These are phyloP conservation scores for Scheffersomyces parashehatae DNA, from an alignment of 1,139 yeast species.

Conservation along the genomic window DNA sequence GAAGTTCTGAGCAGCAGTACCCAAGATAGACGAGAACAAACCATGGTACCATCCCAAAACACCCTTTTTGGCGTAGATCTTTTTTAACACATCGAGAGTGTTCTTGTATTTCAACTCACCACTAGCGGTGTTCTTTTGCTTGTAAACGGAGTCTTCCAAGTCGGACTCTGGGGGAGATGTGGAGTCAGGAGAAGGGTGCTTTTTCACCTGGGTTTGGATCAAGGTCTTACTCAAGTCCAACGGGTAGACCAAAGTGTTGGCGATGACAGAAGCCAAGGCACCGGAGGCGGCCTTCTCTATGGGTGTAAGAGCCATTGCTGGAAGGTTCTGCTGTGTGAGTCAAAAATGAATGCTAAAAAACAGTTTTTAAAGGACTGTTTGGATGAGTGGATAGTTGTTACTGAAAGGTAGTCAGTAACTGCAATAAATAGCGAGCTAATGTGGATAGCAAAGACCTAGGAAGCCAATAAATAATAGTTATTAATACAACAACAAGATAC, in stretches of 20 bases:
- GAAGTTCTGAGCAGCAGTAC: conserved; percentile 78
- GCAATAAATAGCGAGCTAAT: too few relatives aligned
- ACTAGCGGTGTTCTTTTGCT: conserved; percentile 15
- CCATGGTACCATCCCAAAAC: conserved; percentile 78
- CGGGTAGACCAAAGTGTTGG: conserved; percentile 79
- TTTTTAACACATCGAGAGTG: conserved; percentile 61
- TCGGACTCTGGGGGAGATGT: conserved; percentile 6
- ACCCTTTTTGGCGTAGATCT: conserved; percentile 62
- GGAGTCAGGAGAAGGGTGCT: conserved; percentile 10
- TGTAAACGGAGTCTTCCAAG: conserved; percentile 17
- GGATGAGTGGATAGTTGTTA: too few relatives aligned
- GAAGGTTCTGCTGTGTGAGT: too few relatives aligned
- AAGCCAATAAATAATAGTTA: too few relatives aligned
- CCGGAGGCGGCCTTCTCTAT: conserved; percentile 82
- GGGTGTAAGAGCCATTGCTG: conserved; percentile 46
- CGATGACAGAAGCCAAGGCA: conserved; percentile 79
- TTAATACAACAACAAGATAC: too few relatives aligned
- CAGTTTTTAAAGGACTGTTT: too few relatives aligned
- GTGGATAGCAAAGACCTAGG: too few relatives aligned
- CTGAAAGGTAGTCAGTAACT: too few relatives aligned
- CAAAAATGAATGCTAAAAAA: too few relatives aligned
- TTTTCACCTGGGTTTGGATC: conserved; percentile 64
- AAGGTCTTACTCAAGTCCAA: conserved; percentile 72
- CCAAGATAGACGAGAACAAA: conserved; percentile 64
- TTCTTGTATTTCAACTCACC: conserved; percentile 51